Evolutionary conservation across 768 basidiomycete species (phyloP), one percentile per base, ranked within the genome.

Genomic region (Boletus eberwhitei): DNA sequence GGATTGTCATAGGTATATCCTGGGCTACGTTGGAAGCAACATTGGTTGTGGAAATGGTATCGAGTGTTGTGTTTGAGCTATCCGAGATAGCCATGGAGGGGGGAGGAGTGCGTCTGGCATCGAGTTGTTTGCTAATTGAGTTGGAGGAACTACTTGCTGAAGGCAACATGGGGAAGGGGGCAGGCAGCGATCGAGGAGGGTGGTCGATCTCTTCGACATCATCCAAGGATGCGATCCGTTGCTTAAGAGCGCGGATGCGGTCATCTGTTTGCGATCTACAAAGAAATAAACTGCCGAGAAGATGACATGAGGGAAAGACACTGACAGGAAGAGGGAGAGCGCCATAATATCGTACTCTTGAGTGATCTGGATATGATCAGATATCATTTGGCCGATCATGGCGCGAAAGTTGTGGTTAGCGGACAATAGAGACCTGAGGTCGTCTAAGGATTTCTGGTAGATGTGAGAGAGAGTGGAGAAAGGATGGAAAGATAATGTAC

Each of bases 241-340:
- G 62, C 36, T 73, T 71, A 24, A 82, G 70, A 8, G 70, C 71
- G 13, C 60, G 55, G 16, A 79, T 74, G 0, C 81, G 75, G 38
- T 68, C 65, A 21, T 73, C 68, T 9, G 73, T 49, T 32, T 71
- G 59, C n/a, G 66, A 60, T 50, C 79, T 79, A 21, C 7, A 43
- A 35, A n/a, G 56, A 36, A 5, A 26, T 52, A 29, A 52, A 47
- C 22, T 12, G 24, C 13, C 8, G 4, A 44, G 9, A 31, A 21
- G 39, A 34, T 5, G 17, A 16, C 0, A 12, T 8, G 26, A 24
- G 22, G n/a, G 31, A 42, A 24, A 4, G 32, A 24, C 0, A 60
- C 69, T 26, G 52, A 82, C 82, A 73, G 70, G 52, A 74, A 68
- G 3, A 62, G 60, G 29, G 80, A 75, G n/a, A 81, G 68, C 2